Evolutionary conservation across 495 filamentous ascomycete species (phyloP).

Genomic region (Rostrohypoxylon terebratum): DNA sequence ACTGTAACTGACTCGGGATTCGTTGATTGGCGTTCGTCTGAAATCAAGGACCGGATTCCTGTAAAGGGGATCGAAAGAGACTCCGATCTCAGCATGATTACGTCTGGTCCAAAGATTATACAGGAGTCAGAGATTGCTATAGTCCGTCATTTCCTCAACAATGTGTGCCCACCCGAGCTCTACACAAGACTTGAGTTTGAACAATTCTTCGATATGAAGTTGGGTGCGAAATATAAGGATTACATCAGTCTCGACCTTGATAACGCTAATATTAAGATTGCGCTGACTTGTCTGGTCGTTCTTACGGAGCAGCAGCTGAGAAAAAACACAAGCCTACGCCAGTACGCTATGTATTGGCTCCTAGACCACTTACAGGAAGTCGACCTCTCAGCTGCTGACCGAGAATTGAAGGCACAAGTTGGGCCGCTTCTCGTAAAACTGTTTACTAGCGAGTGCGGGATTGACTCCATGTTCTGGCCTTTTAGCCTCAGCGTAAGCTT

Average conservation of each 20-base stretch:
- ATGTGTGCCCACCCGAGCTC: conserved; percentile 51
- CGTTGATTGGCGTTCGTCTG: conserved; percentile 45
- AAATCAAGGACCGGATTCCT: conserved; percentile 40
- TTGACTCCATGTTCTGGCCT: conserved; percentile 52
- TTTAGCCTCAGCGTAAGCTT: conserved; percentile 44
- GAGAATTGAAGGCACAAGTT: conserved; percentile 49
- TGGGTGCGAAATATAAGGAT: conserved; percentile 45
- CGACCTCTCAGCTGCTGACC: conserved; percentile 52
- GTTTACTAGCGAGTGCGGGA: conserved; percentile 49
- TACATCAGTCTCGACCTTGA: conserved; percentile 48
- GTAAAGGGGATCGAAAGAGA: conserved; percentile 23
- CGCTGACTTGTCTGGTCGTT: conserved; percentile 45
- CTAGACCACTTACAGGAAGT: conserved; percentile 51
- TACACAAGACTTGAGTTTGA: conserved; percentile 54
- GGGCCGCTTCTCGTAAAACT: conserved; percentile 52
- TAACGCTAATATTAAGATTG: conserved; percentile 48
- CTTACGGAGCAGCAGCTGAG: conserved; percentile 42
- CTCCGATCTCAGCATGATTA: not conserved
- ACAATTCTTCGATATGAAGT: conserved; percentile 52
- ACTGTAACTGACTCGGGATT: conserved; percentile 46
- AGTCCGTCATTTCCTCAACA: conserved; percentile 52
- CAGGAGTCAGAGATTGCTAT: conserved; percentile 55
- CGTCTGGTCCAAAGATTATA: conserved; percentile 41
- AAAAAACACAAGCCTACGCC: conserved; percentile 42
- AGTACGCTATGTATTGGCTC: conserved; percentile 52